Percentiles rank a stretch among this genome's conserved stretches.
These are phyloP conservation scores for Kodamaea sp. DNA, from an alignment of 1,139 yeast genomes.

Conservation along the genomic window DNA sequence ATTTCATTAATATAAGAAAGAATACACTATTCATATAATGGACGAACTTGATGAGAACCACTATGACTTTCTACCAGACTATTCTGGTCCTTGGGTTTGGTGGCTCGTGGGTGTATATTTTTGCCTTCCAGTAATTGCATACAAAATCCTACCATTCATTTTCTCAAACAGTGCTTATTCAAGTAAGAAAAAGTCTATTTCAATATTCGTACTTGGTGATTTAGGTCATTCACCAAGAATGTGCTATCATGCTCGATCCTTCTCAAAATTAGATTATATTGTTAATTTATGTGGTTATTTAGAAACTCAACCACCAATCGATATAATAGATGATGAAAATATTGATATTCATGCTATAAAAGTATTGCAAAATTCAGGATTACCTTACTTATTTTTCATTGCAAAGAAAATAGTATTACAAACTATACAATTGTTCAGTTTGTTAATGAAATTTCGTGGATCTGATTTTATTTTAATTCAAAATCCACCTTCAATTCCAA, in stretches of 20 bases:
- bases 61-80: conserved; percentile 7
- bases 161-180: conserved; percentile 16
- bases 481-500: conserved; percentile 92
- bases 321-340: conserved; percentile 46
- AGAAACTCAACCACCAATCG: conserved; percentile 54
- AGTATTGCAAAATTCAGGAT: conserved; percentile 39
- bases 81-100: conserved; percentile 39
- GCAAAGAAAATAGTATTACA: conserved; percentile 58
- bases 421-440: conserved; percentile 37
- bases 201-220: conserved; percentile 87
- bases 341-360: conserved; percentile 52
- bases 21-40: no score
- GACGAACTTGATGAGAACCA: no score
- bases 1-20: no score
- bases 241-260: conserved; percentile 84
- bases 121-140: conserved; percentile 34
- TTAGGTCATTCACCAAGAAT: conserved; percentile 94
- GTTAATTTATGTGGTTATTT: conserved; percentile 87
- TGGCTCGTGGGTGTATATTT: conserved; percentile 34
- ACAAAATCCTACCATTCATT: conserved; percentile 32
- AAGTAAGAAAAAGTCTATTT: conserved; percentile 47
- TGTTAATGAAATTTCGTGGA: conserved; percentile 56
- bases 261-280: conserved; percentile 62
- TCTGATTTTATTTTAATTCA: conserved; percentile 73
- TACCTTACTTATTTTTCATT: conserved; percentile 62